These are phyloP conservation scores for Paraphysoderma sedebokerense DNA, from an alignment of 371 early-diverging fungal species.

Conservation along the genomic window DNA sequence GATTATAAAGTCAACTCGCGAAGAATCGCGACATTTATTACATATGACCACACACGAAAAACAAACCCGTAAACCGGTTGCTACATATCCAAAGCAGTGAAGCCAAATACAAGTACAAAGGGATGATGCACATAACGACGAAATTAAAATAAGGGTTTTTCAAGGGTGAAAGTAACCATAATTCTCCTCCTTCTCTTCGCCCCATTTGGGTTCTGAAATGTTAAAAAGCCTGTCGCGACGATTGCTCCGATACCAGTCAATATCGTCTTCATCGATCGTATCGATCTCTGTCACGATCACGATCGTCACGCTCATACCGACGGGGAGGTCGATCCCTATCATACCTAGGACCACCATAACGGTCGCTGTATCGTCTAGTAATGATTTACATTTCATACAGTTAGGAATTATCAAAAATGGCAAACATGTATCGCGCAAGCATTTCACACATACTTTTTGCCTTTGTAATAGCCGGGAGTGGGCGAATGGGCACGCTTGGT, in stretches of 20 bases:
- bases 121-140: too few relatives aligned
- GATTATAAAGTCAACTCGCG: too few relatives aligned
- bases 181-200: too few relatives aligned
- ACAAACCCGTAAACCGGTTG: too few relatives aligned
- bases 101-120: too few relatives aligned
- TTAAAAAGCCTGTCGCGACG: too few relatives aligned
- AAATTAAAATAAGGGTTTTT: too few relatives aligned
- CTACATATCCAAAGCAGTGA: too few relatives aligned
- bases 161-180: too few relatives aligned
- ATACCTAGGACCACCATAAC: constrained; percentile 6
- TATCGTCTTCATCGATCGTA: constrained; percentile 9
- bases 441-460: constrained; percentile 16
- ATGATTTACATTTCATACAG: constrained; percentile 9
- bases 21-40: too few relatives aligned
- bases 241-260: constrained; percentile 14
- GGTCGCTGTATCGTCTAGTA: constrained; percentile 6
- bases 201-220: too few relatives aligned
- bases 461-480: constrained; percentile 54
- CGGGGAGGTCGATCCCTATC: not conserved
- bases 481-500: constrained; percentile 45
- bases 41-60: too few relatives aligned
- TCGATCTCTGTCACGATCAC: constrained; percentile 7
- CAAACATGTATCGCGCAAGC: not conserved
- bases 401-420: not conserved
- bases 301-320: not conserved